Evolutionary conservation across 805 yeast genomes (phyloP).

Genomic region (Yamadazyma takamatsuzukensis): DNA sequence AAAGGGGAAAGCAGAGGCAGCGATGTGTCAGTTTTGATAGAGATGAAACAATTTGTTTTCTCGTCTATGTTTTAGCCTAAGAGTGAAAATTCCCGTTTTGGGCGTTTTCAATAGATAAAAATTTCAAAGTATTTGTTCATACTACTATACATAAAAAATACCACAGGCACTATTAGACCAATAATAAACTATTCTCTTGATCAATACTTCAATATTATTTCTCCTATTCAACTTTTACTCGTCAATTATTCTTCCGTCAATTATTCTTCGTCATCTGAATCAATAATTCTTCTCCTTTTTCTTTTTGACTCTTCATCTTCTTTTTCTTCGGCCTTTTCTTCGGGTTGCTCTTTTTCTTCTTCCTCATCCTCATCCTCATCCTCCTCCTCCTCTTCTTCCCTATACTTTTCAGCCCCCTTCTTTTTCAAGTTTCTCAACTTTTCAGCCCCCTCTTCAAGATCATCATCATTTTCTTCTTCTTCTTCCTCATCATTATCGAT

Average conservation of each 20-base stretch:
- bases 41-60: too few relatives aligned
- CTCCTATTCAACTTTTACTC: too few relatives aligned
- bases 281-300: constrained; percentile 47
- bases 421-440: constrained; percentile 52
- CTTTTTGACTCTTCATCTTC: constrained; percentile 33
- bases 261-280: constrained; percentile 49
- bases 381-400: constrained; percentile 11
- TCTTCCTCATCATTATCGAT: constrained; percentile 44
- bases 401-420: constrained; percentile 52
- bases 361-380: constrained; percentile 49
- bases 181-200: too few relatives aligned
- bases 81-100: too few relatives aligned
- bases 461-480: constrained; percentile 41
- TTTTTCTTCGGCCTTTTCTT: constrained; percentile 6
- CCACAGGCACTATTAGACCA: too few relatives aligned
- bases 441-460: constrained; percentile 53
- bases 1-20: too few relatives aligned
- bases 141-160: too few relatives aligned
- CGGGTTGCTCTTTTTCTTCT: constrained; percentile 31
- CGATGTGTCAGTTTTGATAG: too few relatives aligned
- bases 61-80: too few relatives aligned
- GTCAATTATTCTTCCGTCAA: constrained; percentile 11
- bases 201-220: too few relatives aligned
- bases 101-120: too few relatives aligned
- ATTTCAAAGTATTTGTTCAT: too few relatives aligned